phyloP scores from a whole-genome alignment of 176 grass and related monocot genomes.

The Stipa capillata region DNA sequence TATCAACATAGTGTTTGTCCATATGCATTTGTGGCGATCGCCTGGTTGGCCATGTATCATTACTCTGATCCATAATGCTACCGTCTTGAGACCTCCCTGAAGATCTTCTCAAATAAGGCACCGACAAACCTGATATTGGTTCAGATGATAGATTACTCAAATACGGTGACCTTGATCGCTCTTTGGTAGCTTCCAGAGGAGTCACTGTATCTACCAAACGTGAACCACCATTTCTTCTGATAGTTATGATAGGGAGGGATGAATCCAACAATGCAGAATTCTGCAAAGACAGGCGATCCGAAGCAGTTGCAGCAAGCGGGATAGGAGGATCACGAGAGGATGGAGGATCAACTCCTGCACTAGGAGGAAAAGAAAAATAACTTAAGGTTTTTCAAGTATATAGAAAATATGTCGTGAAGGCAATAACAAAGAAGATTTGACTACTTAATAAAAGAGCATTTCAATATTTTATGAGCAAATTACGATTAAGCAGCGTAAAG shows the following conservation, averaged over 20 bases:
- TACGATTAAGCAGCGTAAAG: constrained; percentile 19
- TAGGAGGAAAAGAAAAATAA: constrained; percentile 42
- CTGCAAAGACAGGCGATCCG: constrained; percentile 37
- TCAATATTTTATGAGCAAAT: constrained; percentile 2
- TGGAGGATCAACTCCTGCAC: constrained; percentile 80
- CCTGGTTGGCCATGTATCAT: constrained; percentile 33
- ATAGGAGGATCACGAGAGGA: constrained; percentile 64
- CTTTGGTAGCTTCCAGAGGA: constrained; percentile 36
- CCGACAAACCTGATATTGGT: constrained; percentile 31
- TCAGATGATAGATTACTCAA: constrained; percentile 49
- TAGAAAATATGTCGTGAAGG: constrained; percentile 8
- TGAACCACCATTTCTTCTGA: constrained; percentile 61
- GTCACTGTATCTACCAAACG: constrained; percentile 29
- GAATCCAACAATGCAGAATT: constrained; percentile 43
- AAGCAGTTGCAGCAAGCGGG: constrained; percentile 26
- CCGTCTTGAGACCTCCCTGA: constrained; percentile 42
- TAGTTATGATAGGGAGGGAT: constrained; percentile 35
- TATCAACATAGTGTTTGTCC: constrained; percentile 48
- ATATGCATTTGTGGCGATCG: constrained; percentile 37
- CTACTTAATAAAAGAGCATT: neutral
- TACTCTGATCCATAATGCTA: constrained; percentile 29
- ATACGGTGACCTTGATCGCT: constrained; percentile 56
- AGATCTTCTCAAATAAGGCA: constrained; percentile 57
- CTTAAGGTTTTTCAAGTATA: constrained; percentile 17
- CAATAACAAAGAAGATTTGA: neutral